Percentiles rank a stretch among this genome's conserved stretches.
Evolutionary conservation across 306 rosid genomes (phyloP).

Genomic region (Gastrolobium bilobum): DNA sequence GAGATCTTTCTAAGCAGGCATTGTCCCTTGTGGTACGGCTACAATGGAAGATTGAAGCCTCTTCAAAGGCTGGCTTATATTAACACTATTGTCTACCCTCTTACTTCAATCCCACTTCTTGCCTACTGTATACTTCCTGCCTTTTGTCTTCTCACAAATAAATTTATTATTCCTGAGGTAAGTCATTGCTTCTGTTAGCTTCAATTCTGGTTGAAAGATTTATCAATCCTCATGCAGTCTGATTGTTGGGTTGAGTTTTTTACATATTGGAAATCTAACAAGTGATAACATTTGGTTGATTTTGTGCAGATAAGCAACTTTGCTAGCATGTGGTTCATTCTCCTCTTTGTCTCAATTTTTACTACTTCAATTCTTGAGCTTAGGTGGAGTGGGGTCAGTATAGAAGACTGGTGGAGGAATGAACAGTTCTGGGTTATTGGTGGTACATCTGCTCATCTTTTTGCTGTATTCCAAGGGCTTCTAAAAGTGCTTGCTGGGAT

Average conservation of each 20-base stretch:
- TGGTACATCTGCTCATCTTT: conserved; percentile 98
- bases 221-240: neutral
- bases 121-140: conserved; percentile 96
- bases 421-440: conserved; percentile 99
- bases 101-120: conserved; percentile 89
- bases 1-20: conserved; percentile 98
- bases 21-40: conserved; percentile 99
- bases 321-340: conserved; percentile 99
- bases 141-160: conserved; percentile 92
- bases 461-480: conserved; percentile 97
- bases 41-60: conserved; percentile 80
- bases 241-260: neutral
- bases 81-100: conserved; percentile 95
- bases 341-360: conserved; percentile 88
- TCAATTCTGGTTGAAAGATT: neutral
- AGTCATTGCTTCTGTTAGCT: conserved; percentile 32
- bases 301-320: conserved; percentile 91
- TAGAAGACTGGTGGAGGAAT: conserved; percentile 99
- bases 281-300: conserved; percentile 26
- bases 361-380: conserved; percentile 97
- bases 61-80: conserved; percentile 93
- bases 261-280: conserved; percentile 33
- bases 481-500: conserved; percentile 95
- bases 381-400: conserved; percentile 98
- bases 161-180: conserved; percentile 98